phyloP scores from a whole-genome alignment of 345 rosid genomes.

The Nasturtium officinale region DNA sequence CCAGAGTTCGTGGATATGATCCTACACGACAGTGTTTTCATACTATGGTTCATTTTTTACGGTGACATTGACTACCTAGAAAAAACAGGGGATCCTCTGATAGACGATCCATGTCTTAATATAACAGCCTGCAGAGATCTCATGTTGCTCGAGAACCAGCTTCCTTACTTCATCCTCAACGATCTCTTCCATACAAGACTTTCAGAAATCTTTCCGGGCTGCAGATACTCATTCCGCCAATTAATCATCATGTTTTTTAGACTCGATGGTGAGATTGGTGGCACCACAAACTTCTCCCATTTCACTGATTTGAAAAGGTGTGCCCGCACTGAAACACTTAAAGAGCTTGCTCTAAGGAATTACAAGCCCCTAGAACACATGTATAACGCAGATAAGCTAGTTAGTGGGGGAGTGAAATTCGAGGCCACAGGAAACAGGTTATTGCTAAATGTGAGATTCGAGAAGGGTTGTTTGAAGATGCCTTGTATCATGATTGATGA shows the following conservation, averaged over 20 bases:
- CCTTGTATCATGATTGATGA: not conserved
- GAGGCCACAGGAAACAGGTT: not conserved
- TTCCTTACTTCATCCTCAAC: not conserved
- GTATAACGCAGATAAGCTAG: not conserved
- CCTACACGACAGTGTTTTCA: not conserved
- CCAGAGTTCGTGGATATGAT: not conserved
- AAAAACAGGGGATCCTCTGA: not conserved
- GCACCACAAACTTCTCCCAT: not conserved
- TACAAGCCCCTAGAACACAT: not conserved
- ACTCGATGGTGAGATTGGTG: not conserved
- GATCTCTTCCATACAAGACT: not conserved
- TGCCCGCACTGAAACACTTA: not conserved
- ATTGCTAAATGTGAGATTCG: not conserved
- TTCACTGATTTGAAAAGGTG: not conserved
- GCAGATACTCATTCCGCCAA: not conserved
- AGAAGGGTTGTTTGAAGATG: not conserved
- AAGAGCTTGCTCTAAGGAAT: not conserved
- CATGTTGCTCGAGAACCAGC: not conserved
- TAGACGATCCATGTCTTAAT: not conserved
- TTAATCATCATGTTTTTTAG: not conserved
- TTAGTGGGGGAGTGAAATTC: not conserved
- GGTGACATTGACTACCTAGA: not conserved
- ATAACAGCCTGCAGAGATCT: not conserved
- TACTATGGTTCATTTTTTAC: not conserved
- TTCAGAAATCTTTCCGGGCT: rapidly evolving